Conservation (phyloP, 2,329 filamentous ascomycete species). For the Sphaerulina musiva region DNA sequence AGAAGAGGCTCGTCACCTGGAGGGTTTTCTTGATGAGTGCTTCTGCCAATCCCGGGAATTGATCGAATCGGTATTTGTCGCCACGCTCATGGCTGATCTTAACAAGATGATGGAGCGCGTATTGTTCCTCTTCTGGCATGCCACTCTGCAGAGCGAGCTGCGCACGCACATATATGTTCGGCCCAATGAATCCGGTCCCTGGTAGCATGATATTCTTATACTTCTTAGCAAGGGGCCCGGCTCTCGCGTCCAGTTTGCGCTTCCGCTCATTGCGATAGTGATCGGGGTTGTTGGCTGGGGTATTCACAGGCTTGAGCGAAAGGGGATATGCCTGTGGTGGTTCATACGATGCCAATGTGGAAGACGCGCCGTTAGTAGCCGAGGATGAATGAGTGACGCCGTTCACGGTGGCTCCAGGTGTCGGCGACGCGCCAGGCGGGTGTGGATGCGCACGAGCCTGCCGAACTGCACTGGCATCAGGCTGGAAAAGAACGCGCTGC, state of each 20-base stretch:
- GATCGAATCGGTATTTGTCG: slow-evolving; percentile 92
- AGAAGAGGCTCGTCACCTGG: slow-evolving; percentile 71
- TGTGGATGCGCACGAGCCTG: slow-evolving; percentile 50
- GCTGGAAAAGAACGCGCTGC: slow-evolving; percentile 77
- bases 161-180: slow-evolving; percentile 87
- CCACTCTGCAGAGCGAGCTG: slow-evolving; percentile 75
- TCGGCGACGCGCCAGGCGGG: slow-evolving; percentile 35
- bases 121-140: slow-evolving; percentile 77
- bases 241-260: slow-evolving; percentile 37
- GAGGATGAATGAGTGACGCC: slow-evolving; percentile 35
- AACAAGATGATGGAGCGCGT: slow-evolving; percentile 84
- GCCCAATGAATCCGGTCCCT: slow-evolving; percentile 59
- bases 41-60: slow-evolving; percentile 81
- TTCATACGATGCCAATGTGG: slow-evolving; percentile 62
- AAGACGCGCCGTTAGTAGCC: slow-evolving; percentile 31
- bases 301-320: slow-evolving; percentile 65
- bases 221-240: slow-evolving; percentile 41
- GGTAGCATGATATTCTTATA: slow-evolving; percentile 53
- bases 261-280: slow-evolving; percentile 57
- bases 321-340: slow-evolving; percentile 57
- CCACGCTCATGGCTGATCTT: slow-evolving; percentile 93
- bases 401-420: slow-evolving; percentile 46
- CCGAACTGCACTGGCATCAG: slow-evolving; percentile 62
- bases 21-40: slow-evolving; percentile 79
- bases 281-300: slow-evolving; percentile 65